A percentile compares a stretch with the other conserved stretches of the same genome.
phyloP scores from a whole-genome alignment of 768 basidiomycete species.

The Paxillus ammoniavirescens region DNA sequence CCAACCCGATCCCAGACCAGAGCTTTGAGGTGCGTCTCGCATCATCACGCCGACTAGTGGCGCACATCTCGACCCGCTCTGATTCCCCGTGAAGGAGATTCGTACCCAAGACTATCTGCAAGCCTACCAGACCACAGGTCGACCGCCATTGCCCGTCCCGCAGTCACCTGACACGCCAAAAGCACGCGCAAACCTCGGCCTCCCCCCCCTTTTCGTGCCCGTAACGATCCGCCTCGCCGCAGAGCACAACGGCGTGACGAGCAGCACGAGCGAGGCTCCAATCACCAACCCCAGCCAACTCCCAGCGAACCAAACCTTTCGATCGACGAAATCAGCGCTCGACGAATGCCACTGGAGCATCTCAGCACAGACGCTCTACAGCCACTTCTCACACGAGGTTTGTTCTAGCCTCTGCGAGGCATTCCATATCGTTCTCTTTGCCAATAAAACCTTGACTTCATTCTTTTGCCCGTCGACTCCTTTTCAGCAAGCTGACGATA shows the following conservation, averaged over 20 bases:
- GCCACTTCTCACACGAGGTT: slow-evolving; percentile 43
- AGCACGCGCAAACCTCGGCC: slow-evolving; percentile 43
- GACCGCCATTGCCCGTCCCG: slow-evolving; percentile 49
- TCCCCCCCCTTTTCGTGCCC: slow-evolving; percentile 55
- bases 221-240: slow-evolving; percentile 18
- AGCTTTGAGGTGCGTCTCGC: slow-evolving; percentile 29
- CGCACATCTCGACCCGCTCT: neutral
- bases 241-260: neutral
- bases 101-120: slow-evolving; percentile 54
- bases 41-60: neutral
- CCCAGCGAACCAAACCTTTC: slow-evolving; percentile 25
- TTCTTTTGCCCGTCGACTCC: slow-evolving; percentile 1
- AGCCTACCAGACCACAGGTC: slow-evolving; percentile 45
- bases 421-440: neutral
- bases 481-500: slow-evolving; percentile 13
- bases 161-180: slow-evolving; percentile 42
- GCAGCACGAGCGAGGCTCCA: neutral
- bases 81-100: slow-evolving; percentile 43
- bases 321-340: slow-evolving; percentile 17
- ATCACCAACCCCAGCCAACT: slow-evolving; percentile 15
- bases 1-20: slow-evolving; percentile 11
- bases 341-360: slow-evolving; percentile 38
- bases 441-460: slow-evolving; percentile 2
- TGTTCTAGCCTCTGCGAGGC: slow-evolving; percentile 13
- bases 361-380: slow-evolving; percentile 35